phyloP scores from a whole-genome alignment of 1,139 yeast genomes.

The Lodderomyces parapsilosis region DNA sequence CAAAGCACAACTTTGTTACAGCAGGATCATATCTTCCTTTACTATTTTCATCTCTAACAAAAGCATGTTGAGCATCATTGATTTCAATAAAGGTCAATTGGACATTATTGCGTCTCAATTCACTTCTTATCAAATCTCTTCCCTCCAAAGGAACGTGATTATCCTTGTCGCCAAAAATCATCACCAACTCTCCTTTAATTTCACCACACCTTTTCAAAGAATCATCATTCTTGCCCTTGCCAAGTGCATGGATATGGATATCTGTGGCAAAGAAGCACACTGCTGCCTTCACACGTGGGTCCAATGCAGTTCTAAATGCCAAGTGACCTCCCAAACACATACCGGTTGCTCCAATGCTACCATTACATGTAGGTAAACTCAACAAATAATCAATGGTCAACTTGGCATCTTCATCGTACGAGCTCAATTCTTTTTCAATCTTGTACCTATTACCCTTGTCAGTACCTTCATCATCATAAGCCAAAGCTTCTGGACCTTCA shows the following conservation, averaged over 20 bases:
- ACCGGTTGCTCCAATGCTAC: constrained; percentile 78
- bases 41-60: constrained; percentile 73
- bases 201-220: constrained; percentile 58
- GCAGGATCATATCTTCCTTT: constrained; percentile 82
- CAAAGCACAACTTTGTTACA: constrained; percentile 64
- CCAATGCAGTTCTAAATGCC: constrained; percentile 73
- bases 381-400: constrained; percentile 63
- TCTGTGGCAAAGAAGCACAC: constrained; percentile 84
- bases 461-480: constrained; percentile 72
- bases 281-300: constrained; percentile 62
- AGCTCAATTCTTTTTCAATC: constrained; percentile 61
- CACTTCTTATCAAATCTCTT: constrained; percentile 65
- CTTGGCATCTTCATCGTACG: constrained; percentile 74
- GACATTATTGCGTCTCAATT: constrained; percentile 59
- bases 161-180: constrained; percentile 78
- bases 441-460: constrained; percentile 72
- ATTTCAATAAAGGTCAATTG: constrained; percentile 72
- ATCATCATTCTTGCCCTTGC: constrained; percentile 62
- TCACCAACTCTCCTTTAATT: constrained; percentile 56
- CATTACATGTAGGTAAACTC: constrained; percentile 62
- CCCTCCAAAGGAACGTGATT: constrained; percentile 81
- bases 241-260: constrained; percentile 65
- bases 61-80: constrained; percentile 78
- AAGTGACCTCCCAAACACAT: constrained; percentile 88
- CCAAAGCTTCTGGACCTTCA: constrained; percentile 60